Evolutionary conservation across 2,329 filamentous ascomycete species (phyloP), one percentile per base, ranked within the genome.

Genomic region (Dactylellina drechsleri): DNA sequence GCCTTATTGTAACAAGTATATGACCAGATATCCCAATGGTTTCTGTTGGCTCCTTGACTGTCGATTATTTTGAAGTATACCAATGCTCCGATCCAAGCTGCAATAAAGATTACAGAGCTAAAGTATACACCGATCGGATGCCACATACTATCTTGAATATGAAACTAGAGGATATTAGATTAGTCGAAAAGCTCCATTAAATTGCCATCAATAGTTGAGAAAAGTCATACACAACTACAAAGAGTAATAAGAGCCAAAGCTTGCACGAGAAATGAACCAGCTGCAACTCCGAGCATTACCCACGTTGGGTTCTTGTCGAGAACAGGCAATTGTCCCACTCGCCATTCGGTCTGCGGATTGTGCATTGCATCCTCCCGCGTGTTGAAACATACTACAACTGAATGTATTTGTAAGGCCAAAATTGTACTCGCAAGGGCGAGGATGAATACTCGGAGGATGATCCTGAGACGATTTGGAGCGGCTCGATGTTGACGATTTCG

Each of bases 11-110:
- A 47, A n/a, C 56, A 59, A 15, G 40, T 59, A 16, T 23, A 59
- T 2, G 56, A 59, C 56, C 56, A 59, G 16, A 59, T 26, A 59
- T 59, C 56, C 56, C 56, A 59, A 43, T 26, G 31, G 26, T 26
- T 47, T 28, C 56, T 59, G n/a, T 28, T 59, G 6, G 8, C 36
- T 45, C 56, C 56, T n/a, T 45, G 31, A 13, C 16, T 59, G n/a
- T 59, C 40, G 12, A 43, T 10, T 18, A 59, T 13, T n/a, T 47
- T 59, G 40, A 45, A 59, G n/a, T 59, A 59, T n/a, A 59, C 56
- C 10, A 59, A 18, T 15, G 23, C 56, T 16, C 56, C 56, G 16
- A 59, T 47, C 56, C 56, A 59, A 45, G 36, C 56, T n/a, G 36
- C 56, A 16, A 59, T 47, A 18, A 45, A 45, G 0, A 59, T 4